Base-by-base conservation (phyloP, 1,284 basidiomycete genomes). In the Papiliotrema laurentii region DNA sequence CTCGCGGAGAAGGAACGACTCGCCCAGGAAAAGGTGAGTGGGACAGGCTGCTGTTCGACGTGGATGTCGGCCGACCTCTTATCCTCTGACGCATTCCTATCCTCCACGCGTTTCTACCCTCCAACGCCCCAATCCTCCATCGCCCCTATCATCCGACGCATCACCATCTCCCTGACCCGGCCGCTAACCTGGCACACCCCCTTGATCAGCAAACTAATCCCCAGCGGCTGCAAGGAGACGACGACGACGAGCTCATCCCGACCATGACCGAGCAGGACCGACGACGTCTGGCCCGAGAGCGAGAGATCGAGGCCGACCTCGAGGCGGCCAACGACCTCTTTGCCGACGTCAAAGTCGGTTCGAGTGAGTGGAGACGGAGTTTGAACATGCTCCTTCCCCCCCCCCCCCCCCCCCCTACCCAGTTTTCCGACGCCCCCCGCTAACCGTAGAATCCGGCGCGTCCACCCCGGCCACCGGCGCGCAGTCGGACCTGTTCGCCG, bases 221-320 rank as follows among this genome's bases (percentile, higher is more conserved):
- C 34, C 16, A 26, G 33, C n/a, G 7, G 14, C 31, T 38, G 13
- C 22, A 26, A 22, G 51, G 53, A 36, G 48, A 53, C 37, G 59
- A 49, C 18, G 88, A 93, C 18, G 88, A 93, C 61, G 82, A 80
- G 19, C 81, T 87, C 34, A 81, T 91, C 43, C 86, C 91, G 72
- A 87, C 87, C 5, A 63, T 69, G 47, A 75, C 74, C 0, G 71
- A 69, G 51, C 77, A 77, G 60, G 87, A 86, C 67, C 85, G 86
- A 68, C 83, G 86, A 24, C 78, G 82, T 47, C 73, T 76, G 60
- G 87, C 87, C 69, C 83, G 81, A 64, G 86, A 91, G 69, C 78
- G 77, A 43, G 89, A 96, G 75, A 76, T 94, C 46, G 84, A 85
- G 22, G 80, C 88, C 2, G 92, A 97, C 78, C 76, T 94, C 48